Evolutionary conservation across 1,284 basidiomycete genomes (phyloP), one percentile per base, ranked within the genome.

Genomic region (Ceraceosorus guamensis): DNA sequence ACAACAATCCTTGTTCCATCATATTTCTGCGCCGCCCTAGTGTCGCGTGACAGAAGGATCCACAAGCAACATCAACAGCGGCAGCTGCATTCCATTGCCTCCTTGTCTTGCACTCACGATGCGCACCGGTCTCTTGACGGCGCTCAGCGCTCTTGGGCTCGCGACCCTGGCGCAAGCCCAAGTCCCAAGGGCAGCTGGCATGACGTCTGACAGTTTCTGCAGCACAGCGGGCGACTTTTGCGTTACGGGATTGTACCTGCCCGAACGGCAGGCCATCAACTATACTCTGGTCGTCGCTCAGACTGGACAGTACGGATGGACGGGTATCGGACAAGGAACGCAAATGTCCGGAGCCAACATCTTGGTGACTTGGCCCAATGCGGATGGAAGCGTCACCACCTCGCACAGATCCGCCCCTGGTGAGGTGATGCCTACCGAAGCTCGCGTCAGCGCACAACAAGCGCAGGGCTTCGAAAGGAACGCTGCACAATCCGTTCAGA

Each of bases 401-500:
- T 52, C 51, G 31, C 51, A 52, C 30, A 14, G 51, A 14, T 44
- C 34, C 14, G 39, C 51, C 14, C n/a, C 45, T 14, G 51, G 51
- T 34, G 49, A 51, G 43, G 24, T 39, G 16, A 24, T 50, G 45
- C 14, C 37, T 11, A 41, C 30, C 31, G 31, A 5, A 11, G 10
- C 45, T 16, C 41, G 24, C n/a, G 35, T 52, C 14, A 18, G 32
- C n/a, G 32, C 45, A 10, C n/a, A 33, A 6, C 43, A 39, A n/a
- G n/a, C 34, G 16, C 34, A 47, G n/a, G 49, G 10, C 18, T 41
- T 45, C 11, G 16, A 6, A 24, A 30, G 10, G 33, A 39, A 41
- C 35, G n/a, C 55, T 30, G 24, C 24, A 24, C 50, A 33, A 4
- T 7, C 45, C 32, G 30, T 24, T 34, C 72, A 71, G 30, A 81